Evolutionary conservation across 805 yeast genomes (phyloP), one percentile per base, ranked within the genome.

Genomic region (Yamadazyma endophytica): DNA sequence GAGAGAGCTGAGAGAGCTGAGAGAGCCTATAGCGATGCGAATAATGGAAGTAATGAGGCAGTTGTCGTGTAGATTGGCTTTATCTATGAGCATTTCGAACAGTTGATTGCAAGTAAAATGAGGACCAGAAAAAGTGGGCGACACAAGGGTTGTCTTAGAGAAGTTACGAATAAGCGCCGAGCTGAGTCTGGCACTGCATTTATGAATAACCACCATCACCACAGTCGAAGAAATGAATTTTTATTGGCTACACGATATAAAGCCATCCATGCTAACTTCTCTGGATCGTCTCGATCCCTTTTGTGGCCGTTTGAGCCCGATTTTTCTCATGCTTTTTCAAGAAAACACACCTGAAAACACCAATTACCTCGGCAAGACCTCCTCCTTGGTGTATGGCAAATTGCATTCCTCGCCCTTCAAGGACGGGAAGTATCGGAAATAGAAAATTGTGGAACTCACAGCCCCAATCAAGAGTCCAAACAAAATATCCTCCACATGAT

Each of bases 401-500:
- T 33, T 27, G 12, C 33, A 28, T 3, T 36, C 34, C 9, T 17
- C 21, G 17, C 13, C 17, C 9, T 13, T 15, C 26, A 36, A 31
- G 9, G 24, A 17, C 3, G 46, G 41, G 24, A 36, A 38, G 29
- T 38, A 42, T 18, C 30, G 34, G 16, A 33, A 31, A 29, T 35
- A 43, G 6, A 34, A 16, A 21, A 35, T 17, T n/a, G 28, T 17
- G 4, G 58, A 53, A 15, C 43, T 31, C 2, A 36, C 20, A 12
- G 43, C 37, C 2, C 67, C 67, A 17, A 61, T 40, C 13, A 30
- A 14, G 13, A 46, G 41, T 3, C 67, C 67, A 30, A 58, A 39
- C 4, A 46, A 13, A 7, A 60, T 45, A 32, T 61, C 67, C 15
- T 47, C 37, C 22, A 54, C 52, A 35, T 61, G 68, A 37, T 61